A percentile compares a stretch with the other conserved stretches of the same genome.
phyloP scores from a whole-genome alignment of 164 flowering plant species.

The Saururus chinensis region DNA sequence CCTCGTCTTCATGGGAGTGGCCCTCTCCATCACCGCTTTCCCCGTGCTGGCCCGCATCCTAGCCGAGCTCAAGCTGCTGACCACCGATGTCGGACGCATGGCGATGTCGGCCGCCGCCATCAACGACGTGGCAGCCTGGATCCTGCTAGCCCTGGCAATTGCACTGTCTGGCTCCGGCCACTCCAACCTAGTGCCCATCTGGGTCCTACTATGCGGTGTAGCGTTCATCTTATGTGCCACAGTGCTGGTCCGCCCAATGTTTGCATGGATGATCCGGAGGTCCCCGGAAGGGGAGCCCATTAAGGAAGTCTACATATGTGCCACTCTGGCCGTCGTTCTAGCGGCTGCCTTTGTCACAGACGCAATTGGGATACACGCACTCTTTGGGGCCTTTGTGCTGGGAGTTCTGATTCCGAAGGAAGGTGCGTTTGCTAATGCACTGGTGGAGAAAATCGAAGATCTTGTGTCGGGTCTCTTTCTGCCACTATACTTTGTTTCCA shows the following conservation, averaged over 20 bases:
- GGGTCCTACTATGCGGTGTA: slow-evolving; percentile 51
- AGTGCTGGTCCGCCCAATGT: slow-evolving; percentile 30
- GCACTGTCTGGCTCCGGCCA: slow-evolving; percentile 44
- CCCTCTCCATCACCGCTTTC: slow-evolving; percentile 81
- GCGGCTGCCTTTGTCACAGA: slow-evolving; percentile 70
- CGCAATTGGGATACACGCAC: slow-evolving; percentile 68
- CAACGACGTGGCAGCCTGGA: slow-evolving; percentile 84
- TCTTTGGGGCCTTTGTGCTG: slow-evolving; percentile 78
- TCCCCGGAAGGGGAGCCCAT: slow-evolving; percentile 65
- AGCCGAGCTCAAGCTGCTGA: slow-evolving; percentile 71
- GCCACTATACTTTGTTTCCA: slow-evolving; percentile 70
- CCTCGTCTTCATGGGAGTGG: slow-evolving; percentile 78
- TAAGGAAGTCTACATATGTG: slow-evolving; percentile 51
- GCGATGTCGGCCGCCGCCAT: slow-evolving; percentile 95
- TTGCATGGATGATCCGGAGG: slow-evolving; percentile 41
- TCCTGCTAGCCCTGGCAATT: slow-evolving; percentile 69
- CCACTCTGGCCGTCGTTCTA: slow-evolving; percentile 41
- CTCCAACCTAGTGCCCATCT: slow-evolving; percentile 42
- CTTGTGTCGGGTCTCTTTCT: slow-evolving; percentile 71
- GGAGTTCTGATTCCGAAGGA: slow-evolving; percentile 73
- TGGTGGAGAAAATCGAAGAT: slow-evolving; percentile 78
- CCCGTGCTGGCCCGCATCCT: slow-evolving; percentile 78
- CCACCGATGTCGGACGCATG: slow-evolving; percentile 67
- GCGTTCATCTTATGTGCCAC: slow-evolving; percentile 25
- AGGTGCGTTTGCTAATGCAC: slow-evolving; percentile 52